These are phyloP conservation scores for Citrullus mucosospermus DNA, from an alignment of 306 rosid species.

Conservation along the genomic window DNA sequence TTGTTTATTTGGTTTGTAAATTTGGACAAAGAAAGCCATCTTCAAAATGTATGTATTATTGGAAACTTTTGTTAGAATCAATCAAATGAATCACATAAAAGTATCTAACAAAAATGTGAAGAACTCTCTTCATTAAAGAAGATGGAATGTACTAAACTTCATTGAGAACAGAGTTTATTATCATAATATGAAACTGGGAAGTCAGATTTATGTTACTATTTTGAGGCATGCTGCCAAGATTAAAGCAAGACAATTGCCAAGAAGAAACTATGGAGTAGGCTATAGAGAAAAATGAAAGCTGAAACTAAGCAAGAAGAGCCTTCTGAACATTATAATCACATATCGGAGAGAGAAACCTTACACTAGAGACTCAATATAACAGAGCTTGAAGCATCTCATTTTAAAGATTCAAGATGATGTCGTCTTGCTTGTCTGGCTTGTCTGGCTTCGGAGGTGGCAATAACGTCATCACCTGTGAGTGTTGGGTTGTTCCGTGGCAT, in stretches of 20 bases:
- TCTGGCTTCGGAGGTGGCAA: constrained; percentile 56
- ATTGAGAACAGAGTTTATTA: too few relatives aligned
- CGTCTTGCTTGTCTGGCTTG: constrained; percentile 31
- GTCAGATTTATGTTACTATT: not conserved
- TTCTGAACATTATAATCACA: not conserved
- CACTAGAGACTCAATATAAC: not conserved
- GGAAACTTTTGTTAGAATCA: not conserved
- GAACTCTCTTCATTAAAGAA: not conserved
- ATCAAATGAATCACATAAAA: not conserved
- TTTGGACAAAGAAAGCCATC: too few relatives aligned
- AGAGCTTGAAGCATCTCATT: not conserved
- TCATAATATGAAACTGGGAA: too few relatives aligned
- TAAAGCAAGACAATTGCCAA: not conserved
- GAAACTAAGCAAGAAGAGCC: not conserved
- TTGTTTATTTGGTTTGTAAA: too few relatives aligned
- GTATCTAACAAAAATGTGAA: not conserved
- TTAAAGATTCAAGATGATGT: constrained; percentile 16
- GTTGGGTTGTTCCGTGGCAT: constrained; percentile 6
- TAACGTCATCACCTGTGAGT: constrained; percentile 18
- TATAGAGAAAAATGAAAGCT: not conserved
- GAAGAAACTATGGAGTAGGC: not conserved
- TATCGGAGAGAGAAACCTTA: not conserved
- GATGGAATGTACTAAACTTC: too few relatives aligned
- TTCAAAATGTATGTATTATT: not conserved
- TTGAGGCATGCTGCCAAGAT: not conserved